Base-by-base conservation (phyloP, 169 alveolate species). In the Besnoitia besnoiti region DNA sequence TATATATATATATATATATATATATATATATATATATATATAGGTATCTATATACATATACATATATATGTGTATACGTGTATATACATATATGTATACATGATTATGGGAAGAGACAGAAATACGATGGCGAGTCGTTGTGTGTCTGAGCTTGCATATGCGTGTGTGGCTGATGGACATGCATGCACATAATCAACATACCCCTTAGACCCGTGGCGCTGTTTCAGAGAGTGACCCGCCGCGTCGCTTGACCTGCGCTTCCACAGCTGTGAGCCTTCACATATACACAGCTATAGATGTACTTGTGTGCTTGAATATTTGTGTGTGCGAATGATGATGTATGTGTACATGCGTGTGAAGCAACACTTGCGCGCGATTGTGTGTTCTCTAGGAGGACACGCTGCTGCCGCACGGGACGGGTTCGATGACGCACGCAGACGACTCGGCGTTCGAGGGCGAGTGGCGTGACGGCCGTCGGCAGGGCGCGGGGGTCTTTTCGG, bases 401-500 rank as follows among this genome's bases (percentile, higher is more conserved):
- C 50, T 90, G 44, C 50, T 87, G 30, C 93, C 95, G 30, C 89
- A 92, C 39, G 95, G 95, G 14, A 12, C 76, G 16, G 95, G 95
- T 21, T 46, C 76, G 77, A 88, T 92, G 93, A 59, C 62, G 35
- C 62, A 51, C 50, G 27, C 59, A 8, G 93, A 92, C 61, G 50
- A 77, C 30, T 88, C 90, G 55, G 27, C 79, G 33, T 89, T 82
- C 47, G 93, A 92, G 39, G 95, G 95, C 0, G 90, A 80, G 85
- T 92, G 91, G 91, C 89, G 89, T 19, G 62, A 49, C n/a, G 95
- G 95, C 37, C 24, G 46, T 89, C 92, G 93, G 24, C 93, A 88
- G 37, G 95, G 95, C 39, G 89, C 88, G n/a, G 95, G 91, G n/a
- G 93, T 92, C 49, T 44, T 92, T 39, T 82, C 93, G 10, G 61